These are phyloP conservation scores for Thraustochytrium striatum DNA, from an alignment of 352 stramenopile species.

Conservation along the genomic window DNA sequence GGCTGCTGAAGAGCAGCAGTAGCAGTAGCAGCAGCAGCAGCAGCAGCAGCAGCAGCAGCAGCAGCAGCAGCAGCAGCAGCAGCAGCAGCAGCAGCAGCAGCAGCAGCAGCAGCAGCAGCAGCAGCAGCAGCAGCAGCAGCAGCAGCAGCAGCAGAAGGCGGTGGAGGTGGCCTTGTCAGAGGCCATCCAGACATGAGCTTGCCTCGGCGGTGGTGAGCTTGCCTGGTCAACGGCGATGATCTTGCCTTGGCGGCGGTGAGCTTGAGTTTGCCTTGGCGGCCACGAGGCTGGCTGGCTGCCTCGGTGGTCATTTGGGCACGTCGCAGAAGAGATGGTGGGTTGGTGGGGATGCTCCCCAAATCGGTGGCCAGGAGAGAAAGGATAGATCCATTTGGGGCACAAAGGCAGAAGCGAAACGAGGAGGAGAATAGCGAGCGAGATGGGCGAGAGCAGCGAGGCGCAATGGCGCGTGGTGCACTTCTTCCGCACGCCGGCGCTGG, in stretches of 20 bases:
- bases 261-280: background rate
- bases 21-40: no score
- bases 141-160: background rate
- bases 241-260: background rate
- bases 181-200: background rate
- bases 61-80: no score
- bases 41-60: no score
- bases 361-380: background rate
- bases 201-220: background rate
- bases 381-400: background rate
- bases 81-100: background rate
- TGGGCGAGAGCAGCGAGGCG: background rate
- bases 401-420: background rate
- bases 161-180: background rate
- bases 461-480: constrained; percentile 28
- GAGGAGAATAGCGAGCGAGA: background rate
- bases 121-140: background rate
- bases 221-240: background rate
- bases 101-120: background rate
- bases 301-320: background rate
- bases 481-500: constrained; percentile 29
- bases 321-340: background rate
- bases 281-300: background rate
- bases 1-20: background rate
- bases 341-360: background rate